Base-by-base conservation (phyloP, 2,329 filamentous ascomycete species). In the Pseudogymnoascus sp. region DNA sequence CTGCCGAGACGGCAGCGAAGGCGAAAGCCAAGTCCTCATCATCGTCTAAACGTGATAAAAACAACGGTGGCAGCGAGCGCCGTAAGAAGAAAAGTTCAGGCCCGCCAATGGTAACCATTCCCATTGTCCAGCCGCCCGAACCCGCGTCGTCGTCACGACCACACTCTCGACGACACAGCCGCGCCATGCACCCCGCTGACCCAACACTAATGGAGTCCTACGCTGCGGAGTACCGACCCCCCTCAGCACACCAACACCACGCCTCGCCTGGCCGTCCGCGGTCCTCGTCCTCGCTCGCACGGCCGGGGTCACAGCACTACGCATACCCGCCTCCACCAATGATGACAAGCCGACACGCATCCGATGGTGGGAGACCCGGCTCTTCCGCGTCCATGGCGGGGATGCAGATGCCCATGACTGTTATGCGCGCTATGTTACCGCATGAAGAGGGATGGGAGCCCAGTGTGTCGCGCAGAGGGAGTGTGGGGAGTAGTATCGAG, bases 391-490 rank as follows among this genome's bases (percentile, higher is more conserved):
- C 58, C 15, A 64, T 66, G 59, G 68, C 69, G 18, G 40, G 40
- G 40, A 45, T 45, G 40, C 40, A 45, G 40, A 45, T 45, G 40
- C 40, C 40, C 5, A 45, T 45, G 40, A 45, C 40, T 45, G 40
- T 45, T 27, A 45, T 45, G 45, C 65, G 69, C 21, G 67, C 66
- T 59, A 75, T 78, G 15, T 72, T 81, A 25, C 77, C 77, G 31
- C 79, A 82, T 61, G 81, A 82, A 75, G 77, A 74, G 71, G 42
- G 72, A 73, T 67, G 74, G 78, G 62, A 71, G 68, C 62, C 77
- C 70, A 59, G 75, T 72, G 27, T 70, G 69, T 65, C 77, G 71
- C 48, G 73, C 65, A 63, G 72, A 60, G 67, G 64, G n/a, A 33
- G 29, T 15, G 29, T 36, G 52, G 33, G 33, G n/a, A 58, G 52